Evolutionary conservation across 2,329 filamentous ascomycete species (phyloP).

Genomic region (Myriosclerotinia scirpicola): DNA sequence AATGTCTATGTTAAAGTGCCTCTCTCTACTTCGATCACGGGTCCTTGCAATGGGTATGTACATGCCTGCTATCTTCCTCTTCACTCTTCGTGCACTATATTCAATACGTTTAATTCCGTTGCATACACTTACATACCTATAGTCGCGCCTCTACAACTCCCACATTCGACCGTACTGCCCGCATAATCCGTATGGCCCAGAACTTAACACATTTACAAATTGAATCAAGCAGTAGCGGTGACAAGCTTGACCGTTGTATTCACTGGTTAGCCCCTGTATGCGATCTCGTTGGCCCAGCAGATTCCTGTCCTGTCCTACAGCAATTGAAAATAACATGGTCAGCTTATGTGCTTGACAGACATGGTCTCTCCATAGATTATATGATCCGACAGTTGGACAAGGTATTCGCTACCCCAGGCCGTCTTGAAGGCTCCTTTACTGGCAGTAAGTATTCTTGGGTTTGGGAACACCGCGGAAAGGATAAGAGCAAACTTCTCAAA

Average conservation of each 20-base stretch:
- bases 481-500: background rate
- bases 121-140: background rate
- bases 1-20: background rate
- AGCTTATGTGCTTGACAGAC: background rate
- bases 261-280: slow-evolving; percentile 1
- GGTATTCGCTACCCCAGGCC: background rate
- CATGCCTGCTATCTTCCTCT: background rate
- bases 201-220: slow-evolving; percentile 5
- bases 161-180: slow-evolving; percentile 4
- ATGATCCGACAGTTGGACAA: background rate
- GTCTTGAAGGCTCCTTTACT: background rate
- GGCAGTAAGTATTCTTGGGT: background rate
- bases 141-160: background rate
- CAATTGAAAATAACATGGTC: background rate
- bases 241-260: background rate
- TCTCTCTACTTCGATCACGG: background rate
- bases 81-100: background rate
- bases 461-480: background rate
- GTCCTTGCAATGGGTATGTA: background rate
- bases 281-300: background rate
- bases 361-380: background rate
- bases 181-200: slow-evolving; percentile 10
- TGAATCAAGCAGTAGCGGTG: background rate
- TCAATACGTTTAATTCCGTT: too few relatives aligned
- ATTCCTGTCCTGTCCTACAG: background rate